A percentile compares a stretch with the other conserved stretches of the same genome.
Conservation (phyloP, 129 eudicot species). For the Silybum marianum region DNA sequence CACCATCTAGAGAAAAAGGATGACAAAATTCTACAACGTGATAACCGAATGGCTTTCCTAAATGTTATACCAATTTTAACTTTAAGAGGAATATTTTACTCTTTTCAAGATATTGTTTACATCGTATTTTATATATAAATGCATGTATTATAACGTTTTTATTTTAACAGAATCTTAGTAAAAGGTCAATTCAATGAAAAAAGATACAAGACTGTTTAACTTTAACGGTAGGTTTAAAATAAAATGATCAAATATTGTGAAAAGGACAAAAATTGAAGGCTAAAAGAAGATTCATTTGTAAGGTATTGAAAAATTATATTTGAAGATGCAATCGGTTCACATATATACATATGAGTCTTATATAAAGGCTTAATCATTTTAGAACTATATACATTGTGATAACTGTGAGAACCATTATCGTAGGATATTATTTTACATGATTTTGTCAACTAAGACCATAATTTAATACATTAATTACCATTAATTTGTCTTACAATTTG, state of each 20-base stretch:
- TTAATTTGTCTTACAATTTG: no score
- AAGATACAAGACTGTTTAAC: not conserved
- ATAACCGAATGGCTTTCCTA: not conserved
- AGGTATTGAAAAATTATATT: not conserved
- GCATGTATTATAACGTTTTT: not conserved
- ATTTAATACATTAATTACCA: no score
- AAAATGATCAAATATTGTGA: not conserved
- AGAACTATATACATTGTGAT: no score
- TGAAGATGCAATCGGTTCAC: no score
- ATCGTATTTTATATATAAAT: not conserved
- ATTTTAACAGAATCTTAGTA: not conserved
- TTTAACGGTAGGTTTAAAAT: not conserved
- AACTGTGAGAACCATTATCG: no score
- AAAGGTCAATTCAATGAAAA: not conserved
- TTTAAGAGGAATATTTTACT: not conserved
- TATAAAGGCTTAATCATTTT: no score
- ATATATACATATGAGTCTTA: no score
- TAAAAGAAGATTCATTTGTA: not conserved
- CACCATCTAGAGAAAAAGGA: not conserved
- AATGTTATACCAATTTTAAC: no score
- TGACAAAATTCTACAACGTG: not conserved
- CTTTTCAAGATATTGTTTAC: not conserved
- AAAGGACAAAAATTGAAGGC: not conserved
- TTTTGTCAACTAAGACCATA: no score
- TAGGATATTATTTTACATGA: no score